Conservation (phyloP, 257 asterid genomes). For the Gentiana dahurica region DNA sequence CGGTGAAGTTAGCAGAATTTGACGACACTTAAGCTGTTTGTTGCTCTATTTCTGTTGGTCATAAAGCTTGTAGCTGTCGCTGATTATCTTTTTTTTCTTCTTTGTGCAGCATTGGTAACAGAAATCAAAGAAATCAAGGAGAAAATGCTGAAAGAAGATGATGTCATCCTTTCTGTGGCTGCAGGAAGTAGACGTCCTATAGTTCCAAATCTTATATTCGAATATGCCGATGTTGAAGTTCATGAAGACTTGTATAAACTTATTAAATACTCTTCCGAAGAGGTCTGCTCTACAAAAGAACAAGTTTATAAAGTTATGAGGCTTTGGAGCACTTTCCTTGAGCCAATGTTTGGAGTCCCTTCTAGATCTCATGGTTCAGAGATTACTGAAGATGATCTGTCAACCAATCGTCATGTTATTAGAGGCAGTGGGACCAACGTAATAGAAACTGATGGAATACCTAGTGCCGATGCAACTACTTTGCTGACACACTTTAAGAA, state of each 20-base stretch:
- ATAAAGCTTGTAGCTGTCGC: slow-evolving; percentile 14
- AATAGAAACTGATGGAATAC: slow-evolving; percentile 59
- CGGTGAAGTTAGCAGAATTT: background rate
- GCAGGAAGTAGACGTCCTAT: slow-evolving; percentile 77
- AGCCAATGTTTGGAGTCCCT: slow-evolving; percentile 70
- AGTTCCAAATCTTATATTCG: slow-evolving; percentile 66
- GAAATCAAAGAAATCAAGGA: slow-evolving; percentile 93
- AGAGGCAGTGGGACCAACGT: slow-evolving; percentile 26
- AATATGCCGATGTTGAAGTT: slow-evolving; percentile 60
- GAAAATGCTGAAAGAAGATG: slow-evolving; percentile 71
- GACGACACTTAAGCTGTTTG: slow-evolving; percentile 1
- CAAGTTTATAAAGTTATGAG: slow-evolving; percentile 70
- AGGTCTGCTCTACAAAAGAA: slow-evolving; percentile 88
- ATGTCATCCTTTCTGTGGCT: slow-evolving; percentile 55
- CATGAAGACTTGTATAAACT: slow-evolving; percentile 82
- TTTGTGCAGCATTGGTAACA: slow-evolving; percentile 57
- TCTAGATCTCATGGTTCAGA: slow-evolving; percentile 43
- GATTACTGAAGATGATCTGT: slow-evolving; percentile 38
- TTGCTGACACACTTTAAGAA: slow-evolving; percentile 36
- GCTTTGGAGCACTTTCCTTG: slow-evolving; percentile 83
- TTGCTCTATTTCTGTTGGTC: slow-evolving; percentile 1
- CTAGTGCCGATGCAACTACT: slow-evolving; percentile 35
- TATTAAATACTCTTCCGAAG: slow-evolving; percentile 83
- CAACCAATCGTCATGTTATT: slow-evolving; percentile 26
- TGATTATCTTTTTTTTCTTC: slow-evolving; percentile 8